Evolutionary conservation across 2,329 filamentous ascomycete species (phyloP), one percentile per base, ranked within the genome.

Genomic region (Cercospora nicotianae): DNA sequence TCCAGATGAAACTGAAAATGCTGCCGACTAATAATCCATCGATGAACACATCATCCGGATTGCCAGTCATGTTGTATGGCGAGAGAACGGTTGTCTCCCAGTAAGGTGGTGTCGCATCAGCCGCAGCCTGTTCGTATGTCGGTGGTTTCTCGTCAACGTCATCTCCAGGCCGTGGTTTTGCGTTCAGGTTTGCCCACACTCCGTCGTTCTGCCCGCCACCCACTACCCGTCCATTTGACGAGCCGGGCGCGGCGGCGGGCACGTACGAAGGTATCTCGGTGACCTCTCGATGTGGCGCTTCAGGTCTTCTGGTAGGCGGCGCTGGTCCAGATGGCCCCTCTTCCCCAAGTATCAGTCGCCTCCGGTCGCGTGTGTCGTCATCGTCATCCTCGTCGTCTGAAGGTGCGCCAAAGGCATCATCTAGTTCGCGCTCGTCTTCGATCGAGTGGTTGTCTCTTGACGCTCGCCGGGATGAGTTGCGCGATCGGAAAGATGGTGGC

Each of bases 41-140:
- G 66, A 99, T 91, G 77, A 95, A 99, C 59, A 99, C 94, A 79
- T 99, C 95, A 77, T 98, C 94, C 42, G 90, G 88, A 26, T 92
- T 92, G 72, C 96, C 89, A 45, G 90, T 88, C n/a, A 91, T 91
- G 72, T 95, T 88, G 65, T 94, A 95, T 0, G 95, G 95, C 0
- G 94, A 94, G 62, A 99, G 87, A 72, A 99, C 97, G 0, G 95
- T 98, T 5, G 95, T 99, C 83, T 99, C 95, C 95, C 95, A 99
- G 81, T 99, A 99, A 0, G 95, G 95, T 1, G 95, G 95, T 59
- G 95, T 95, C 26, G 93, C 91, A 80, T 99, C 95, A 51, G 94
- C 94, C 3, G 95, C 95, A 16, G 95, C 95, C 87, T 98, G 94
- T 85, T 99, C 95, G 79, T 99, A 99, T 39, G 94, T 94, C 92